A percentile compares a stretch with the other conserved stretches of the same genome.
Conservation (phyloP, 139 green algal genomes). For the Limnomonas spitsbergensis region DNA sequence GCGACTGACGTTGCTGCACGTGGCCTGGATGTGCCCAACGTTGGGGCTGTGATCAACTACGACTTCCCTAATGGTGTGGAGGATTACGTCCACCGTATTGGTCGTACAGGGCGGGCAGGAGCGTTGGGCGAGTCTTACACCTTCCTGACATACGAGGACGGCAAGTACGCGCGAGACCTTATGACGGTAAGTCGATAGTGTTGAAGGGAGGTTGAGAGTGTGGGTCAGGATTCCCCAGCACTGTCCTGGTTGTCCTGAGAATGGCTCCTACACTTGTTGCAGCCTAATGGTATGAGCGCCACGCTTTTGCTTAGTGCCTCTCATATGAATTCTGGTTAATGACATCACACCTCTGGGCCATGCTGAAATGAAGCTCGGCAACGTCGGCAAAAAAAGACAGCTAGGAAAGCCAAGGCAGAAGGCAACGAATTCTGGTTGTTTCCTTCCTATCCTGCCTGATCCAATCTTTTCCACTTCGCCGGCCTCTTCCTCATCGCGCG, state of each 20-base stretch:
- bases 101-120: conserved; percentile 82
- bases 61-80: conserved; percentile 77
- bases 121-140: conserved; percentile 74
- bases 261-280: no score
- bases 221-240: no score
- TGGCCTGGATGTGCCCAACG: conserved; percentile 88
- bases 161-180: conserved; percentile 70
- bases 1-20: conserved; percentile 96
- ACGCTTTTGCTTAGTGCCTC: no score
- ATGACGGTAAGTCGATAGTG: conserved; percentile 29
- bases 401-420: no score
- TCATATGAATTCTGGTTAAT: no score
- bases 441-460: background rate
- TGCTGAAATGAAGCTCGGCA: no score
- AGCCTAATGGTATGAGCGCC: no score
- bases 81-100: conserved; percentile 89
- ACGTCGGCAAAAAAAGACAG: no score
- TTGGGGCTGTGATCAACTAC: conserved; percentile 83
- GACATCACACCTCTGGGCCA: no score
- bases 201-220: no score
- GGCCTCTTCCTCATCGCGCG: background rate
- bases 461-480: background rate
- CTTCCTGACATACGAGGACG: conserved; percentile 69
- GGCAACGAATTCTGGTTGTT: no score
- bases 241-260: no score